Conservation (phyloP, 345 rosid species). For the Gynandropsis gynandra region DNA sequence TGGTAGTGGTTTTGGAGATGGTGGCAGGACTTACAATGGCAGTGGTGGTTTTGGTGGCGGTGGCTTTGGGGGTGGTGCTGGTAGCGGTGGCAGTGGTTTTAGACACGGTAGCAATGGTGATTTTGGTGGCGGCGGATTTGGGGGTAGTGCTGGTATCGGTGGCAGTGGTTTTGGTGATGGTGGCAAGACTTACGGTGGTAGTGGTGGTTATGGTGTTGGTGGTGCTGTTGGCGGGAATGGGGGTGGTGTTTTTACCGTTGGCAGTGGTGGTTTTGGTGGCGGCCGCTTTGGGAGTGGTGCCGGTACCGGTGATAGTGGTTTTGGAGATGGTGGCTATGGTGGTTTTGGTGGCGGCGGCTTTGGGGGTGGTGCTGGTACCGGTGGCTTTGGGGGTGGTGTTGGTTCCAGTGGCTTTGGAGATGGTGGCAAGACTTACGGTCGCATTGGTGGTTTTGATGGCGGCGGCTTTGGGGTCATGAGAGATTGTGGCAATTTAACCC, state of each 20-base stretch:
- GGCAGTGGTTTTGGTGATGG: constrained; percentile 23
- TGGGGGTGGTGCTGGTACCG: constrained; percentile 25
- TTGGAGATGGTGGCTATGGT: too few species aligned
- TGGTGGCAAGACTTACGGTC: constrained; percentile 18
- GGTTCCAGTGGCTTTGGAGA: constrained; percentile 17
- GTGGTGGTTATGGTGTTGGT: constrained; percentile 14
- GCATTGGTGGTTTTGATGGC: constrained; percentile 14
- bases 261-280: constrained; percentile 13
- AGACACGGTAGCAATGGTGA: constrained; percentile 23
- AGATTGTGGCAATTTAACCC: constrained; percentile 24
- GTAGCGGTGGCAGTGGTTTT: constrained; percentile 12
- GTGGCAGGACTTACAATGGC: too few species aligned
- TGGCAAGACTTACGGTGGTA: constrained; percentile 20
- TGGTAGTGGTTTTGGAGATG: constrained; percentile 6
- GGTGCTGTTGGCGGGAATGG: constrained; percentile 20
- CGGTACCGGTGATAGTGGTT: constrained; percentile 1
- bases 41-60: constrained; percentile 1
- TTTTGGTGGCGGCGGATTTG: constrained; percentile 17
- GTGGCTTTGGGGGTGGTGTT: constrained; percentile 11
- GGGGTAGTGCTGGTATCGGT: constrained; percentile 1
- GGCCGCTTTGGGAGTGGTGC: constrained; percentile 2
- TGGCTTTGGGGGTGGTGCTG: too few species aligned
- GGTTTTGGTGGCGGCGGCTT: too few species aligned
- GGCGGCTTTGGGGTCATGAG: too few species aligned
- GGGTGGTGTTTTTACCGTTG: too few species aligned